Conservation (phyloP, 2,329 filamentous ascomycete genomes). For the Fusarium sp. region DNA sequence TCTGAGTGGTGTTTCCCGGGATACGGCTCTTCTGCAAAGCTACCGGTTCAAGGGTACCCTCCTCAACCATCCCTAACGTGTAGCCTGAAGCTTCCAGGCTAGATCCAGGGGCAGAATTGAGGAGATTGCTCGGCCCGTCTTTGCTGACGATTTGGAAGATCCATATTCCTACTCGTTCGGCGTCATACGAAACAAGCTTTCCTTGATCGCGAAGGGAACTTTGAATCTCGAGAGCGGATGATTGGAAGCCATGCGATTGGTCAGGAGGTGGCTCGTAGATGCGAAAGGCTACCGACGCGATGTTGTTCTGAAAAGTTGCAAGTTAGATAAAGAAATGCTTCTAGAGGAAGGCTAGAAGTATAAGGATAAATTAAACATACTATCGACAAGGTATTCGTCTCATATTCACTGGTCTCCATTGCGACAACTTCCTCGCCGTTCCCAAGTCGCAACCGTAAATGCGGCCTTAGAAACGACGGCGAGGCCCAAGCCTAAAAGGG, state of each 20-base stretch:
- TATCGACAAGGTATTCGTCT: slow-evolving; percentile 68
- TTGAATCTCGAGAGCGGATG: slow-evolving; percentile 62
- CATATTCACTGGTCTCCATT: slow-evolving; percentile 72
- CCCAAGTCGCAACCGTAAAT: slow-evolving; percentile 41
- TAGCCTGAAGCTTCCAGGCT: slow-evolving; percentile 56
- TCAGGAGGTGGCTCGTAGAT: slow-evolving; percentile 62
- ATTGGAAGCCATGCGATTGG: slow-evolving; percentile 55
- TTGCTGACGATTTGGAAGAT: slow-evolving; percentile 60
- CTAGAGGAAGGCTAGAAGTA: background rate
- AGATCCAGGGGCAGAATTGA: slow-evolving; percentile 46
- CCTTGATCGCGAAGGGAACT: slow-evolving; percentile 60
- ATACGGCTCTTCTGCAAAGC: slow-evolving; percentile 57
- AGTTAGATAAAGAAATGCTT: slow-evolving; percentile 18
- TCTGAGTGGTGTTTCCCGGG: slow-evolving; percentile 51
- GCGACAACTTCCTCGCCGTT: slow-evolving; percentile 53
- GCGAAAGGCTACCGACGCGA: slow-evolving; percentile 63
- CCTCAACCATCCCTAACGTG: slow-evolving; percentile 56
- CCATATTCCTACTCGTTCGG: slow-evolving; percentile 61
- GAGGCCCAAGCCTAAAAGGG: slow-evolving; percentile 30
- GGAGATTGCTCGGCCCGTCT: slow-evolving; percentile 47
- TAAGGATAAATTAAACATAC: slow-evolving; percentile 46
- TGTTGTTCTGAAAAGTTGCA: slow-evolving; percentile 59
- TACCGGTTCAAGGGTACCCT: slow-evolving; percentile 61
- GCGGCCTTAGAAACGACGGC: slow-evolving; percentile 39
- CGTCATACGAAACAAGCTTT: slow-evolving; percentile 63